Conservation (phyloP, 805 yeast genomes). For the Metschnikowia chrysomelidarum region DNA sequence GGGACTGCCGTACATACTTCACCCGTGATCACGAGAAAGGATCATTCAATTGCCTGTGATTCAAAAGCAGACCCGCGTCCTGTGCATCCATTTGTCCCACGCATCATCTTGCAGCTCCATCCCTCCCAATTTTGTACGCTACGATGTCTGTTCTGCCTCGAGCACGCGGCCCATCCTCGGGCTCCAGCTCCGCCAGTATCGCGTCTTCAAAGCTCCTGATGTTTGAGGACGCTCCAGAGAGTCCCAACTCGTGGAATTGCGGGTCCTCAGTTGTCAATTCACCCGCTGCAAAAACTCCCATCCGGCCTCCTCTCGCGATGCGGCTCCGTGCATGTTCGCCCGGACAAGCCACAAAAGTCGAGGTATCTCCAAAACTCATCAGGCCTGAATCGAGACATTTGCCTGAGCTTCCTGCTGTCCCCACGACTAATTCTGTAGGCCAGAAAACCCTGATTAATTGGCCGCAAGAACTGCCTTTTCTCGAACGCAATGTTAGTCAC, state of each 20-base stretch:
- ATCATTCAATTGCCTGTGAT: too few species aligned
- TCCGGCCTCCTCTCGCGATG: constrained; percentile 1
- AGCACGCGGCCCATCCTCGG: too few species aligned
- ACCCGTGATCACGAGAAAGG: too few species aligned
- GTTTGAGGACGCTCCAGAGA: constrained; percentile 17
- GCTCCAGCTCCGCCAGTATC: constrained; percentile 8
- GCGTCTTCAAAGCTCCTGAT: constrained; percentile 14
- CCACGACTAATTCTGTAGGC: not conserved
- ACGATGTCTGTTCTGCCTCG: too few species aligned
- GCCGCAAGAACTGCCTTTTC: not conserved
- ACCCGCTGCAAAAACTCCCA: not conserved
- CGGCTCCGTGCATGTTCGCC: constrained; percentile 4
- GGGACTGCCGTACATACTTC: too few species aligned
- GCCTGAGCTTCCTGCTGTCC: too few species aligned
- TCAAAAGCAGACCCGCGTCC: too few species aligned
- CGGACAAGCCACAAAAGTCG: too few species aligned
- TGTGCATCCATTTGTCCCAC: too few species aligned
- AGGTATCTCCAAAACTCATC: not conserved
- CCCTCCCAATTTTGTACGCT: too few species aligned
- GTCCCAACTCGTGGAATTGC: constrained; percentile 11
- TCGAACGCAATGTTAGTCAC: not conserved
- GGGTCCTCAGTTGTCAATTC: not conserved
- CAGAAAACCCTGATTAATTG: not conserved
- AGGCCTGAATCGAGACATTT: too few species aligned
- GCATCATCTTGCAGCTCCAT: too few species aligned